Base-by-base conservation (phyloP, 2,329 filamentous ascomycete species). In the Colletotrichum scovillei region DNA sequence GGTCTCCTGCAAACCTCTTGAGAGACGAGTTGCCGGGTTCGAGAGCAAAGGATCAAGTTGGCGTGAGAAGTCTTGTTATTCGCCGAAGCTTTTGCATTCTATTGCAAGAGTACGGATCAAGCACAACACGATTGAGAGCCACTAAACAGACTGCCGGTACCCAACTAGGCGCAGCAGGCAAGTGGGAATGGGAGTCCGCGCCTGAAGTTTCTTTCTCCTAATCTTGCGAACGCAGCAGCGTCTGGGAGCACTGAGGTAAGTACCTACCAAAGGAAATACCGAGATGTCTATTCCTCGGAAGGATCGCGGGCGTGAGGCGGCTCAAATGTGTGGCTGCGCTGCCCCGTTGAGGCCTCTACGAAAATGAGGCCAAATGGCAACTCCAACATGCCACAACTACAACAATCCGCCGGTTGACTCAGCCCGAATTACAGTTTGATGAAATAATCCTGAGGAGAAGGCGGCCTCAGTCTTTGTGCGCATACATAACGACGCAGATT, bases 361-460 rank as follows among this genome's bases (percentile, higher is more conserved):
- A n/a, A 53, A 63, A n/a, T 63, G 60, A 63, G 60, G 60, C 60
- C 60, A 63, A 63, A 63, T 24, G 22, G 8, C 7, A 19, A 8
- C 14, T 30, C 16, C 28, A 49, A 8, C 42, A 56, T 16, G 53
- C 16, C 16, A 11, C 24, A 56, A 7, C 53, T 42, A 42, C 26
- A 3, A 12, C 26, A 22, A 22, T 22, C 28, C 46, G 22, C 12
- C 26, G 28, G 24, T 53, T 28, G 46, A 26, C 26, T 53, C 46
- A 53, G 19, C 14, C 42, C n/a, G 26, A 49, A 49, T n/a, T 49
- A 49, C 19, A 7, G 6, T 42, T 42, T 5, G 7, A 19, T 9
- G 35, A 12, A 35, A 19, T 6, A 35, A 35, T 11, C 1, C 19
- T 19, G 6, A 35, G 6, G 2, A 16, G 5, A 9, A 63, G 19